Evolutionary conservation across 495 filamentous ascomycete species (phyloP), one percentile per base, ranked within the genome.

Genomic region (Talaromyces thailandensis): DNA sequence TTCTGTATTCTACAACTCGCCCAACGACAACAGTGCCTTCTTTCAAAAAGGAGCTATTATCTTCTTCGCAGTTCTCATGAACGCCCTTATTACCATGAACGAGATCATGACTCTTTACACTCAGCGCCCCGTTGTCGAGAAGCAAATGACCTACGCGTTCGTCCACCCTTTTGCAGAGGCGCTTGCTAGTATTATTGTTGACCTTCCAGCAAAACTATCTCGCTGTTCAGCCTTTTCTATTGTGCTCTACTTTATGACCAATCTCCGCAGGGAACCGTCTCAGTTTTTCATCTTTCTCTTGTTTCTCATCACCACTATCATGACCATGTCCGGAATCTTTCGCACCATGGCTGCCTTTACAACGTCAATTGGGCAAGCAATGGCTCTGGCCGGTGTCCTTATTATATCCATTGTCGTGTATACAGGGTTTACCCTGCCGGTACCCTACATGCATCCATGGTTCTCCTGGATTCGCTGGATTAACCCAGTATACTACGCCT

Each of bases 111-210:
- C 70, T 16, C 73, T 86, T 14, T 87, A 86, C 64, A 76, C 75
- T 0, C 84, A 88, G 74, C 81, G 85, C 50, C 82, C 86, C 1
- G 86, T 89, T 60, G 84, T 90, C 32, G 86, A 64, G 28, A 89
- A 89, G 67, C 87, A 89, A 64, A 73, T 77, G 6, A 81, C 78
- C 9, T 89, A 86, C 66, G 83, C 85, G 26, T 83, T 89, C 68
- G 89, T 88, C 58, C 84, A 85, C 48, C 86, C 88, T 0, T 81
- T 81, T 61, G 77, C 85, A n/a, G 86, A 89, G 67, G 83, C 83
- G 0, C 69, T 86, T 3, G 84, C 84, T 2, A 82, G 81, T 0
- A 83, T 88, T 66, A 69, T 88, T 7, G 79, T 79, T 60, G 86
- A 90, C 61, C 76, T 88, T 61, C 84, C 84, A 0, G 77, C 81